phyloP scores from a whole-genome alignment of 495 filamentous ascomycete genomes.

The Aspergillus ellipticus region DNA sequence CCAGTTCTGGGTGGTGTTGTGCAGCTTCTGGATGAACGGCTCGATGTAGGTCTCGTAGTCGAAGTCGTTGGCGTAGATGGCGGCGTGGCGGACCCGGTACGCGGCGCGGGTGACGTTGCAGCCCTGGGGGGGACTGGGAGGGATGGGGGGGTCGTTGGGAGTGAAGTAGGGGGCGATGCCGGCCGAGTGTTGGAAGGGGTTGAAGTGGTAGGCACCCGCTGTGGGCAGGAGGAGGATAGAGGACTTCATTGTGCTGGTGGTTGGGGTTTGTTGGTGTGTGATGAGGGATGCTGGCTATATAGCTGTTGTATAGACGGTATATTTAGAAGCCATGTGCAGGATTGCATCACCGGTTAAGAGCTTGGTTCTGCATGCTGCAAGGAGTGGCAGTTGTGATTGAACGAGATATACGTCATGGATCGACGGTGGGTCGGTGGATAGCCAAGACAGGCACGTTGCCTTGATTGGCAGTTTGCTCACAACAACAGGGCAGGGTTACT shows the following conservation, averaged over 20 bases:
- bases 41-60: constrained; percentile 23
- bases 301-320: background rate
- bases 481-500: too few relatives aligned
- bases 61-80: constrained; percentile 28
- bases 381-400: too few relatives aligned
- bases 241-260: background rate
- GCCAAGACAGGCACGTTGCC: too few relatives aligned
- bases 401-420: too few relatives aligned
- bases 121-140: constrained; percentile 12
- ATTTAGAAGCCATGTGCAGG: too few relatives aligned
- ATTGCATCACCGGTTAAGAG: too few relatives aligned
- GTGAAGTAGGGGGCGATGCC: constrained; percentile 17
- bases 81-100: constrained; percentile 24
- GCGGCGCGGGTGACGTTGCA: constrained; percentile 22
- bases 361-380: too few relatives aligned
- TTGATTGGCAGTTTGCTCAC: too few relatives aligned
- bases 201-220: constrained; percentile 20
- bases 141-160: constrained; percentile 16
- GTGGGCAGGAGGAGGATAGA: background rate
- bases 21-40: constrained; percentile 20
- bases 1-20: constrained; percentile 17
- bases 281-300: background rate
- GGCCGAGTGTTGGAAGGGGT: constrained; percentile 18
- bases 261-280: background rate
- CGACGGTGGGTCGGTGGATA: too few relatives aligned